Conservation (phyloP, 23 red algal genomes). For the Cyanidiococcus yangmingshanensis region DNA sequence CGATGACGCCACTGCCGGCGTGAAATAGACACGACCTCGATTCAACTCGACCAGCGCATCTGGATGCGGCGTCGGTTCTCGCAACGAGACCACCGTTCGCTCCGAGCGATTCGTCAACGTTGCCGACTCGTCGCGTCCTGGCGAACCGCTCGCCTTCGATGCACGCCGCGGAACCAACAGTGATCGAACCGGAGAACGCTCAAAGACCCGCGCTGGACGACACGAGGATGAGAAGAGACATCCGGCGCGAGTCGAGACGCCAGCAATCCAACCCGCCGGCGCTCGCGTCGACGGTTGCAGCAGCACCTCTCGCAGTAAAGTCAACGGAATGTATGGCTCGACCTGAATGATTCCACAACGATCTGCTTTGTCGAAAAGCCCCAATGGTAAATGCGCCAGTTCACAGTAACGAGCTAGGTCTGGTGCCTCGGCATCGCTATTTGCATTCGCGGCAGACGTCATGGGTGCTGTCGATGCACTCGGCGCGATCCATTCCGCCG, state of each 20-base stretch:
- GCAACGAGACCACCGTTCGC: neutral
- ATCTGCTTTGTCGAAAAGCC: neutral
- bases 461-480: neutral
- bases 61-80: neutral
- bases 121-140: neutral
- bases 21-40: conserved; percentile 3
- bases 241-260: neutral
- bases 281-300: neutral
- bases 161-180: neutral
- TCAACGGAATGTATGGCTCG: conserved; percentile 6
- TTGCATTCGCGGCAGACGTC: neutral
- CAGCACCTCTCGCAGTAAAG: neutral
- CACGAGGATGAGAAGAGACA: neutral
- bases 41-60: conserved; percentile 5
- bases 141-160: neutral
- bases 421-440: neutral
- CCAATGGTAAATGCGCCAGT: neutral
- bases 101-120: neutral
- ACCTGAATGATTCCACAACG: neutral
- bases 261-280: neutral
- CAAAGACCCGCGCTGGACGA: neutral
- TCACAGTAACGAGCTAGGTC: neutral
- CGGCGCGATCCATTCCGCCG: neutral
- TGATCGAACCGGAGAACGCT: neutral
- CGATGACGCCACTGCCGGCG: neutral